phyloP scores from a whole-genome alignment of 2,329 filamentous ascomycete species.

The Colletotrichum gigasporum region DNA sequence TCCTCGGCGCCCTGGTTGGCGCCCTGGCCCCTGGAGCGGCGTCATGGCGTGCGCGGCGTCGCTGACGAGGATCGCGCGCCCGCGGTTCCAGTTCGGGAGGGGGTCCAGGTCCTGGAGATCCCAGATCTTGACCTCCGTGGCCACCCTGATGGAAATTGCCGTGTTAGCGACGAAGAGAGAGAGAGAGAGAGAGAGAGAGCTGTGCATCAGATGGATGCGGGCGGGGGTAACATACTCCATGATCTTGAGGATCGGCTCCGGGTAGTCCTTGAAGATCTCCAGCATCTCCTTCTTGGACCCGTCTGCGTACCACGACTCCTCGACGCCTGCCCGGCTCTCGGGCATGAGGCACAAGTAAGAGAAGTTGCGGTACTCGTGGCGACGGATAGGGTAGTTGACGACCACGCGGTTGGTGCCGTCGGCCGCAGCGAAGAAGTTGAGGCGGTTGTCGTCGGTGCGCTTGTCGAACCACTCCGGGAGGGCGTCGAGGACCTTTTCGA shows the following conservation, averaged over 20 bases:
- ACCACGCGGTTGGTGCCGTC: not conserved
- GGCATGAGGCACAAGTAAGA: not conserved
- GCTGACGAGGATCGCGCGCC: constrained; percentile 27
- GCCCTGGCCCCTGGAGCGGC: constrained; percentile 52
- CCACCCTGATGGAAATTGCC: constrained; percentile 40
- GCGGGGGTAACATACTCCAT: too few relatives aligned
- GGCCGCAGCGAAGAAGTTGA: too few relatives aligned
- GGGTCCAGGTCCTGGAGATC: constrained; percentile 54
- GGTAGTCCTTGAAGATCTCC: too few relatives aligned
- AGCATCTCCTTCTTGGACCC: too few relatives aligned
- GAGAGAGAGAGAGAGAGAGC: too few relatives aligned
- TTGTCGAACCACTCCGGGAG: too few relatives aligned
- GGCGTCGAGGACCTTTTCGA: too few relatives aligned
- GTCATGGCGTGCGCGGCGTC: constrained; percentile 39
- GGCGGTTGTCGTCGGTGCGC: too few relatives aligned
- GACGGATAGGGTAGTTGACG: not conserved
- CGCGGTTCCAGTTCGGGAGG: constrained; percentile 43
- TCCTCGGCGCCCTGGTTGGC: constrained; percentile 52
- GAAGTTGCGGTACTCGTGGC: not conserved
- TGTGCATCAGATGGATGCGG: too few relatives aligned
- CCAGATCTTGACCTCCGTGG: constrained; percentile 50
- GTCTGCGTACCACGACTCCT: constrained; percentile 46
- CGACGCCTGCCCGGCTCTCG: constrained; percentile 44
- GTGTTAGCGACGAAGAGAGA: too few relatives aligned
- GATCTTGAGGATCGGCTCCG: too few relatives aligned